These are phyloP conservation scores for Monocercomonoides exilis DNA, from an alignment of 78 protist species.

Conservation along the genomic window DNA sequence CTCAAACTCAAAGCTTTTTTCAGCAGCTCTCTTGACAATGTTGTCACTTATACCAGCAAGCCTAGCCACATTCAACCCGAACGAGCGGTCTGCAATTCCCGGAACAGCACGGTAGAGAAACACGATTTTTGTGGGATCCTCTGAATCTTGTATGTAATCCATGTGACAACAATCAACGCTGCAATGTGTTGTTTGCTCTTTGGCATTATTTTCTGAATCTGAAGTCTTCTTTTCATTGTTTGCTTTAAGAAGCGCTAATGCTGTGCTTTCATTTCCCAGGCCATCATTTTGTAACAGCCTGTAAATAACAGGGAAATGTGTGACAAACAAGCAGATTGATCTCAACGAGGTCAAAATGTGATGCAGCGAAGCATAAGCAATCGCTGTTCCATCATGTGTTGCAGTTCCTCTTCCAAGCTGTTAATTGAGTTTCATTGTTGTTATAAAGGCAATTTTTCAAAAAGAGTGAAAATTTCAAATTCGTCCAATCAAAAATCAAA, in stretches of 20 bases:
- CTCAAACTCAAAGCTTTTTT: background rate
- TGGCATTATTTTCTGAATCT: background rate
- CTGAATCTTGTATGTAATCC: slow-evolving; percentile 46
- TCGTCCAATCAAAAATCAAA: no score
- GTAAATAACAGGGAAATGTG: slow-evolving; percentile 75
- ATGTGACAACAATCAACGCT: slow-evolving; percentile 44
- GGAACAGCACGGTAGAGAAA: background rate
- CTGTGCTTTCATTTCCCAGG: background rate
- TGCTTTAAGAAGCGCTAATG: slow-evolving; percentile 22
- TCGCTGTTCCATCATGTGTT: slow-evolving; percentile 82
- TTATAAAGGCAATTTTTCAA: no score
- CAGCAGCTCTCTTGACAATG: background rate
- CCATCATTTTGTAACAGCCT: slow-evolving; percentile 22
- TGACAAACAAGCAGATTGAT: slow-evolving; percentile 64
- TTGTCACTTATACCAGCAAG: background rate
- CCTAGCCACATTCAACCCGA: slow-evolving; percentile 20
- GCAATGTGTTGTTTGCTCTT: background rate
- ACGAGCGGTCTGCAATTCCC: background rate
- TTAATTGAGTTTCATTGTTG: background rate
- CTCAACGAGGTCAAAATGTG: slow-evolving; percentile 24
- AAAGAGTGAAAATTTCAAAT: no score
- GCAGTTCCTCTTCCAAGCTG: slow-evolving; percentile 80
- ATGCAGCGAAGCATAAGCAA: slow-evolving; percentile 65
- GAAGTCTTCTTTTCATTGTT: background rate
- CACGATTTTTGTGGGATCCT: background rate